Conservation (phyloP, 331 rosid species). For the Arachis monticola region DNA sequence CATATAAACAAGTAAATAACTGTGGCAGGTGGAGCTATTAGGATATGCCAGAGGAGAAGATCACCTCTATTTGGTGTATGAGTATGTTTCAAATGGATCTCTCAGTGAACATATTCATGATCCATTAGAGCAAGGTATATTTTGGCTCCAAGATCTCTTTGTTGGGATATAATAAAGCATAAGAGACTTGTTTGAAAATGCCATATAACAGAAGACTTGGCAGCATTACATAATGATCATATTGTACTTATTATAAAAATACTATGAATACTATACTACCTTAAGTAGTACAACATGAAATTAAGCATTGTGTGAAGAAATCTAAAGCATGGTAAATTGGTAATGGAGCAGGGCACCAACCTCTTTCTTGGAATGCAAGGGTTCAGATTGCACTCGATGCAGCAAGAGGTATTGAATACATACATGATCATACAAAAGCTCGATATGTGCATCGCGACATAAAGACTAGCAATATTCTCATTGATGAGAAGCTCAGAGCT, state of each 20-base stretch:
- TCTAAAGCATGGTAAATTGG: conserved; percentile 21
- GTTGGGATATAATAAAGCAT: background rate
- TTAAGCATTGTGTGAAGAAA: conserved; percentile 3
- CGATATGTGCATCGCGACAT: conserved; percentile 78
- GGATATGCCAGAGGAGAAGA: conserved; percentile 85
- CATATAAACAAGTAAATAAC: conserved; percentile 1
- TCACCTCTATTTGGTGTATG: conserved; percentile 73
- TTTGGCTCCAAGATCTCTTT: background rate
- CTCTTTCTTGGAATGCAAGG: conserved; percentile 79
- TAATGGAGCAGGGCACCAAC: conserved; percentile 54
- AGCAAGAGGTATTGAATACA: conserved; percentile 82
- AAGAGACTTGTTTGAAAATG: too few species aligned
- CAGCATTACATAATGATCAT: too few species aligned
- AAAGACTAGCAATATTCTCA: conserved; percentile 78
- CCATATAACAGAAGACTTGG: too few species aligned
- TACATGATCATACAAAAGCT: conserved; percentile 77
- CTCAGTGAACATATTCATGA: conserved; percentile 74
- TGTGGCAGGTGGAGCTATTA: conserved; percentile 74
- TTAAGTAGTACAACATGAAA: background rate
- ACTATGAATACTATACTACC: too few species aligned
- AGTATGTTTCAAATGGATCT: conserved; percentile 70
- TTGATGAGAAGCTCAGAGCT: conserved; percentile 68
- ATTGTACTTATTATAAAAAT: too few species aligned
- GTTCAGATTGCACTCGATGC: conserved; percentile 73
- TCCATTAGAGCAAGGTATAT: conserved; percentile 68